Base-by-base conservation (phyloP, 208 protist genomes). In the Angomonas deanei region DNA sequence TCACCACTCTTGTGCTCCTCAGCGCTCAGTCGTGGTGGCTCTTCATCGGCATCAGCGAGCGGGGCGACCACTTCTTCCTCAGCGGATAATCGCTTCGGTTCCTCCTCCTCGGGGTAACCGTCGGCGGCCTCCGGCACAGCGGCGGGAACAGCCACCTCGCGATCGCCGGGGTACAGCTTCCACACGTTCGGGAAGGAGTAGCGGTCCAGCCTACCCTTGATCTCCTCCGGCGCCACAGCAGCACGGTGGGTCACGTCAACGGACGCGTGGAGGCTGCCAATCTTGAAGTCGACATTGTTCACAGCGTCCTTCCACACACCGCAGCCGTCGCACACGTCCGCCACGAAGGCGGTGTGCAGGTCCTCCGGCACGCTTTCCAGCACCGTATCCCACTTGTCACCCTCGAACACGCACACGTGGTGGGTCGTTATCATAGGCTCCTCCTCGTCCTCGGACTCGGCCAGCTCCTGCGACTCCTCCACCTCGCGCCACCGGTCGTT, bases 171-270 rank as follows among this genome's bases (percentile, higher is more conserved):
- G 6, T 46, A 30, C 6, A 84, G 88, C 56, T 94, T 82, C 27
- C 74, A 83, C 56, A 94, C 53, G 23, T 59, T 36, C 36, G 92
- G 76, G 26, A 78, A 68, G 42, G 84, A 80, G n/a, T 57, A 61
- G 33, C 79, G 80, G 72, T 91, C 87, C 10, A 56, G 48, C 13
- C 67, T 79, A 13, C 87, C 87, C 19, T 54, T 39, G 23, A 84
- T 24, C 5, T 81, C 93, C 46, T 93, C 49, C n/a, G 56, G 36
- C 66, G 93, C 93, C 47, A 87, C 80, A 34, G 76, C 78, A 0
- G 93, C 28, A 57, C 86, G 86, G 11, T 94, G 71, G 56, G 83
- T 75, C 72, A 88, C 83, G 55, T 94, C 65, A 39, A 86, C 74
- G 11, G 76, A 42, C 36, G 36, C 36, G 15, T 42, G 36, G 11